Conservation (phyloP, 2,329 filamentous ascomycete species). For the Neopestalotiopsis rosae region DNA sequence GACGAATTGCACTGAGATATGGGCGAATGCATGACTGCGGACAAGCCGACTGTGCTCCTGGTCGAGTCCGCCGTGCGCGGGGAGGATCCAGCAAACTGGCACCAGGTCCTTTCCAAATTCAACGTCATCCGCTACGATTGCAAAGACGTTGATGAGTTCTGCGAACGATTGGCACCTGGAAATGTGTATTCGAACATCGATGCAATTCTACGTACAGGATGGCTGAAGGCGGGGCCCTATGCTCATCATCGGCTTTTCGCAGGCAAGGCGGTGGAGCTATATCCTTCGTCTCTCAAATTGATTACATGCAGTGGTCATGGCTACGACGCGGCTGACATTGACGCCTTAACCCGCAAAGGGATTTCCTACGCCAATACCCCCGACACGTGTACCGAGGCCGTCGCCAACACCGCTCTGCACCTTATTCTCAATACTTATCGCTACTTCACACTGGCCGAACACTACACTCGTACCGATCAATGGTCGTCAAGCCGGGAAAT, state of each 20-base stretch:
- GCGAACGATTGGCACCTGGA: constrained; percentile 31
- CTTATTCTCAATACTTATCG: constrained; percentile 6
- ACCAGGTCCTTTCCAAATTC: constrained; percentile 21
- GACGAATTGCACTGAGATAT: not conserved
- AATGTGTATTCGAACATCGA: constrained; percentile 33
- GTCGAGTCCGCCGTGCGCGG: constrained; percentile 21
- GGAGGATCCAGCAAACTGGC: constrained; percentile 20
- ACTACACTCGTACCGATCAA: constrained; percentile 42
- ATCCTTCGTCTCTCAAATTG: constrained; percentile 56
- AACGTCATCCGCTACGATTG: constrained; percentile 32
- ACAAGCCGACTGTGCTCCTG: constrained; percentile 23
- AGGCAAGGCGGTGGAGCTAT: constrained; percentile 23
- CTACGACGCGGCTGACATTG: constrained; percentile 67
- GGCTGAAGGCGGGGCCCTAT: constrained; percentile 37
- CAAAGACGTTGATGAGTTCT: constrained; percentile 28
- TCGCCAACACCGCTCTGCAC: constrained; percentile 3
- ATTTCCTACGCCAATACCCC: not conserved
- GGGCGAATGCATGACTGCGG: not conserved
- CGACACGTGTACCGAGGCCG: constrained; percentile 7
- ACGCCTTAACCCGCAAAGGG: constrained; percentile 27
- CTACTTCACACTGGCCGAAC: constrained; percentile 45
- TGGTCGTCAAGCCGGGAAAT: constrained; percentile 1
- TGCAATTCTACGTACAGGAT: constrained; percentile 37
- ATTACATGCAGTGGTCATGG: constrained; percentile 66
- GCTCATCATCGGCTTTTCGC: constrained; percentile 33